A percentile compares a stretch with the other conserved stretches of the same genome.
Conservation (phyloP, 2,329 filamentous ascomycete species). For the Pezicula rhizophila region DNA sequence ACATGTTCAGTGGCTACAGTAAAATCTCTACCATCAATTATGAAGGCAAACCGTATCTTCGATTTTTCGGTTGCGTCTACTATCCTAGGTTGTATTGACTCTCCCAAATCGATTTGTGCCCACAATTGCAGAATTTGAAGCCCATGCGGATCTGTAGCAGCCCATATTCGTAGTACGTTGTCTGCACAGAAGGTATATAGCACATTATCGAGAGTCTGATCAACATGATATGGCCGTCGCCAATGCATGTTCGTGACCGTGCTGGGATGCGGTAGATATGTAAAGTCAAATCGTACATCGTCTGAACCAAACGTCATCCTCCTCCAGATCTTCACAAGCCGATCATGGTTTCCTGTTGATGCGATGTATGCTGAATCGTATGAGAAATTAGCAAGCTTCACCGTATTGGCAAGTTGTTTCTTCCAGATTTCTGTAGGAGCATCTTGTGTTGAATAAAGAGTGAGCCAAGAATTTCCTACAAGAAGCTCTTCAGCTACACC, state of each 20-base stretch:
- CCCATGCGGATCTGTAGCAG: conserved; percentile 64
- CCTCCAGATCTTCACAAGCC: conserved; percentile 88
- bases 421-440: conserved; percentile 62
- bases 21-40: conserved; percentile 79
- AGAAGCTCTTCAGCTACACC: conserved; percentile 80
- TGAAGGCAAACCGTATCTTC: conserved; percentile 62
- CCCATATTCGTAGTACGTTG: conserved; percentile 77
- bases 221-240: conserved; percentile 70
- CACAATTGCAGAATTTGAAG: conserved; percentile 72
- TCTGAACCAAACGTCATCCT: conserved; percentile 76
- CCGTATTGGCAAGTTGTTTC: conserved; percentile 64
- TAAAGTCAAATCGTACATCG: conserved; percentile 82
- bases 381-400: conserved; percentile 71
- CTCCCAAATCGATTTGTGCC: conserved; percentile 70
- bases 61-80: conserved; percentile 10
- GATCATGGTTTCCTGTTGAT: conserved; percentile 70
- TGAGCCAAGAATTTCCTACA: conserved; percentile 63
- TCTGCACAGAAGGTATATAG: conserved; percentile 87
- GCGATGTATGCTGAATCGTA: conserved; percentile 85
- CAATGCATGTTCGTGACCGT: conserved; percentile 80
- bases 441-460: conserved; percentile 54
- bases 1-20: conserved; percentile 70
- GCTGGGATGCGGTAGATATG: conserved; percentile 80
- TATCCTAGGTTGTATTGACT: conserved; percentile 51
- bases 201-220: conserved; percentile 77